Evolutionary conservation across 2,329 filamentous ascomycete species (phyloP).

Genomic region (Didymella lethalis): DNA sequence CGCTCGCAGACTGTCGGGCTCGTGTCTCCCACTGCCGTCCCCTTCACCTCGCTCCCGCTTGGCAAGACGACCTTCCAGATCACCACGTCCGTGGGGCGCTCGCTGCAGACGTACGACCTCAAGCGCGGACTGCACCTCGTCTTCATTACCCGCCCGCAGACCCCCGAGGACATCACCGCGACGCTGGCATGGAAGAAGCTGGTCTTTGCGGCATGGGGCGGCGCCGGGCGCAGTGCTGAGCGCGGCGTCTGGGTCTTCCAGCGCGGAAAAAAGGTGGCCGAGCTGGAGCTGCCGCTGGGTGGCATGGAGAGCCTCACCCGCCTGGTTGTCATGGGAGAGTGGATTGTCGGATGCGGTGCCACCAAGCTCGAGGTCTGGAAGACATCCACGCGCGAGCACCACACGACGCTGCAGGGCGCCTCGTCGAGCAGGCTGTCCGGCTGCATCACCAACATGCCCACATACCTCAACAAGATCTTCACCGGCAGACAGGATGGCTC

Average conservation of each 20-base stretch:
- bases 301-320: conserved; percentile 75
- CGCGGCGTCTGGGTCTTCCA: conserved; percentile 91
- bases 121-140: conserved; percentile 88
- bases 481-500: conserved; percentile 86
- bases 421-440: conserved; percentile 76
- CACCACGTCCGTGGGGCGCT: conserved; percentile 90
- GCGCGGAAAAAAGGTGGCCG: conserved; percentile 82
- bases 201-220: conserved; percentile 90
- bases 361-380: conserved; percentile 91
- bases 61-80: conserved; percentile 97
- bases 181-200: conserved; percentile 87
- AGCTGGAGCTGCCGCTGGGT: conserved; percentile 73
- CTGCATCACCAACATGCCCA: conserved; percentile 86
- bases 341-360: conserved; percentile 81
- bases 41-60: conserved; percentile 86
- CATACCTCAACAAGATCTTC: conserved; percentile 95
- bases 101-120: conserved; percentile 94
- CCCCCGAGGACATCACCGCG: conserved; percentile 83
- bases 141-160: conserved; percentile 92
- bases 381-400: conserved; percentile 81
- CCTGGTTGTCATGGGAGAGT: conserved; percentile 85
- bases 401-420: conserved; percentile 76
- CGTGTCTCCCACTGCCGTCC: conserved; percentile 87
- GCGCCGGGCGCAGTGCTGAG: conserved; percentile 58
- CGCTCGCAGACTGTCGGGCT: conserved; percentile 80